Conservation (phyloP, 495 filamentous ascomycete genomes). For the Podospora appendiculata region DNA sequence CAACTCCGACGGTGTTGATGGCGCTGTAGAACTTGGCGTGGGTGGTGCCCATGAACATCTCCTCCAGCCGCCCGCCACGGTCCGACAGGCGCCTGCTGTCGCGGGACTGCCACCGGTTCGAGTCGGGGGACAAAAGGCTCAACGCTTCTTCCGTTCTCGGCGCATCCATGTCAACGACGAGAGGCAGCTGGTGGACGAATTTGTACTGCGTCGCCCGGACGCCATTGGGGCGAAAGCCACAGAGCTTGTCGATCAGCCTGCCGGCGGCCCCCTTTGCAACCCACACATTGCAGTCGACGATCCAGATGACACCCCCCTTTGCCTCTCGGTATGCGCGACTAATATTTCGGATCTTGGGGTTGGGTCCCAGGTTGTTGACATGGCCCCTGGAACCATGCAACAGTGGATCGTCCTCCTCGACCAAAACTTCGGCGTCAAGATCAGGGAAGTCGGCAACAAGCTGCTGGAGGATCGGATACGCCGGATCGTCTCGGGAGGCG, state of each 20-base stretch:
- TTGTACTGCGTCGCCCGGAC: slow-evolving; percentile 59
- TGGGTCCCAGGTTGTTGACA: slow-evolving; percentile 68
- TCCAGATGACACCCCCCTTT: slow-evolving; percentile 86
- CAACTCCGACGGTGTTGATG: slow-evolving; percentile 87
- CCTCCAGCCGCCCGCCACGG: slow-evolving; percentile 80
- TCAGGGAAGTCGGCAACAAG: slow-evolving; percentile 63
- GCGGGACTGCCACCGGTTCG: background rate
- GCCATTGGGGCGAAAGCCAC: slow-evolving; percentile 48
- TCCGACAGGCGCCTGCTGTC: slow-evolving; percentile 7
- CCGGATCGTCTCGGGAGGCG: slow-evolving; percentile 67
- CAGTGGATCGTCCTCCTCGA: slow-evolving; percentile 85
- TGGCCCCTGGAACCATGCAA: slow-evolving; percentile 47
- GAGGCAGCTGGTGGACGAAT: slow-evolving; percentile 89
- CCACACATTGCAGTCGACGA: slow-evolving; percentile 97
- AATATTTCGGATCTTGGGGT: slow-evolving; percentile 97
- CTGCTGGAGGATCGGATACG: slow-evolving; percentile 62
- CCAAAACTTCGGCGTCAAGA: slow-evolving; percentile 64
- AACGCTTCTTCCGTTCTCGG: slow-evolving; percentile 17
- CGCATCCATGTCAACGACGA: slow-evolving; percentile 66
- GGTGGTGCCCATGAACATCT: slow-evolving; percentile 85
- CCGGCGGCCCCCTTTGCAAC: slow-evolving; percentile 68
- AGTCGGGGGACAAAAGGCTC: slow-evolving; percentile 6
- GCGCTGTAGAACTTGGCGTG: slow-evolving; percentile 98
- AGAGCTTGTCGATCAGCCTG: slow-evolving; percentile 80
- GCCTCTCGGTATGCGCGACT: slow-evolving; percentile 93